A percentile compares a stretch with the other conserved stretches of the same genome.
Evolutionary conservation across 768 basidiomycete genomes (phyloP).

Genomic region (Gyrodon lividus): DNA sequence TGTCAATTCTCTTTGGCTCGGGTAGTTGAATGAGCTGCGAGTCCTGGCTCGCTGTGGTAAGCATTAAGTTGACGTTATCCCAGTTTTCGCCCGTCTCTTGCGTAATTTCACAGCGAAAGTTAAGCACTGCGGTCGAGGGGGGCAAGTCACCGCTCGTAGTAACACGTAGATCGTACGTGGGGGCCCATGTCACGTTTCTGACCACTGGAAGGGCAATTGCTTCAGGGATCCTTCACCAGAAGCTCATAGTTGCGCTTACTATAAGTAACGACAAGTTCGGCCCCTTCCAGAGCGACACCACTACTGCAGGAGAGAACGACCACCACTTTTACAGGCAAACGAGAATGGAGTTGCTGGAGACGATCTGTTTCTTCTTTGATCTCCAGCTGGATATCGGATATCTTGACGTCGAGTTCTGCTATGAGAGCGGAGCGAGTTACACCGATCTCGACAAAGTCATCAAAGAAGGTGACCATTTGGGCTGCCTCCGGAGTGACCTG

Average conservation of each 20-base stretch:
- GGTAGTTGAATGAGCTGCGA: slow-evolving; percentile 20
- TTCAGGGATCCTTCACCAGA: neutral
- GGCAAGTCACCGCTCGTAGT: slow-evolving; percentile 10
- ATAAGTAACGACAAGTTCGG: slow-evolving; percentile 19
- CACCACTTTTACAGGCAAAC: slow-evolving; percentile 9
- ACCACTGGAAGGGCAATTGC: slow-evolving; percentile 8
- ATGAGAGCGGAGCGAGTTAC: slow-evolving; percentile 13
- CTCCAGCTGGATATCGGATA: slow-evolving; percentile 4
- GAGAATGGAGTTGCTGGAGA: neutral
- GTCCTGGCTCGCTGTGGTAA: slow-evolving; percentile 25
- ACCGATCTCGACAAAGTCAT: slow-evolving; percentile 24
- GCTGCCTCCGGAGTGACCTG: slow-evolving; percentile 7
- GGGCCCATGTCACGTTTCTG: slow-evolving; percentile 16
- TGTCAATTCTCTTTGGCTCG: slow-evolving; percentile 18
- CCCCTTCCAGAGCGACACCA: slow-evolving; percentile 4
- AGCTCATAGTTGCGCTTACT: slow-evolving; percentile 3
- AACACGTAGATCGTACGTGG: slow-evolving; percentile 19
- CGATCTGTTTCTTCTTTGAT: slow-evolving; percentile 15
- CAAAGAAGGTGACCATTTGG: slow-evolving; percentile 20
- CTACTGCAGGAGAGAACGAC: slow-evolving; percentile 6
- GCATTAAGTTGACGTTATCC: slow-evolving; percentile 22
- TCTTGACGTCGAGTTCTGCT: slow-evolving; percentile 15
- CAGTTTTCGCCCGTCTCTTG: slow-evolving; percentile 34
- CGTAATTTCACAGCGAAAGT: slow-evolving; percentile 29
- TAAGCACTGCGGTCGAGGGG: slow-evolving; percentile 15